Conservation (phyloP, 306 rosid species). For the Prunus kanzakura region DNA sequence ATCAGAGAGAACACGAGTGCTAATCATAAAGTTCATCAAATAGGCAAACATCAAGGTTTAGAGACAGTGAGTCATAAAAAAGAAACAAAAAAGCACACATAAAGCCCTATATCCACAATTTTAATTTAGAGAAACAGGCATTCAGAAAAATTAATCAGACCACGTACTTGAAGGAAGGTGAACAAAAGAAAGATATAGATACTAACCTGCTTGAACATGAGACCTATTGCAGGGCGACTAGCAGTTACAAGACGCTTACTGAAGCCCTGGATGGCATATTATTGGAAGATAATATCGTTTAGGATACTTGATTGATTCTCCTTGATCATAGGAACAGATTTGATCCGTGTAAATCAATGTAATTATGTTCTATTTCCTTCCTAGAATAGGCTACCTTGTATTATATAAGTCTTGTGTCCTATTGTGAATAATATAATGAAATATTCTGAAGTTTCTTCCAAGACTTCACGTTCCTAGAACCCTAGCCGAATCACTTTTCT, state of each 20-base stretch:
- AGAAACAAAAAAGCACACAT: background rate
- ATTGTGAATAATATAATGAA: no score
- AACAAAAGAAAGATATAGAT: background rate
- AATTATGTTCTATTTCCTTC: no score
- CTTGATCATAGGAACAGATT: no score
- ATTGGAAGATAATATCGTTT: no score
- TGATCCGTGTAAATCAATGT: no score
- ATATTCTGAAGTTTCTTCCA: no score
- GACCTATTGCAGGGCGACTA: conserved; percentile 94
- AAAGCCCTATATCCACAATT: background rate
- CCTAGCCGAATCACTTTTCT: no score
- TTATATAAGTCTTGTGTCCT: no score
- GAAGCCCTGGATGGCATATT: conserved; percentile 67
- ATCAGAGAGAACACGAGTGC: background rate
- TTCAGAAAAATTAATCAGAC: background rate
- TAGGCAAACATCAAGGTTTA: background rate
- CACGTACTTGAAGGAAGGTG: background rate
- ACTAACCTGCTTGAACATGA: conserved; percentile 94
- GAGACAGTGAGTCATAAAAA: background rate
- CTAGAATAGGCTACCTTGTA: no score
- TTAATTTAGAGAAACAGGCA: background rate
- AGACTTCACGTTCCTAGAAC: no score
- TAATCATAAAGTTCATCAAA: background rate
- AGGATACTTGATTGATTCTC: no score
- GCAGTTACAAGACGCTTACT: conserved; percentile 90